Evolutionary conservation across 331 rosid genomes (phyloP), one percentile per base, ranked within the genome.

Genomic region (Telfairia occidentalis): DNA sequence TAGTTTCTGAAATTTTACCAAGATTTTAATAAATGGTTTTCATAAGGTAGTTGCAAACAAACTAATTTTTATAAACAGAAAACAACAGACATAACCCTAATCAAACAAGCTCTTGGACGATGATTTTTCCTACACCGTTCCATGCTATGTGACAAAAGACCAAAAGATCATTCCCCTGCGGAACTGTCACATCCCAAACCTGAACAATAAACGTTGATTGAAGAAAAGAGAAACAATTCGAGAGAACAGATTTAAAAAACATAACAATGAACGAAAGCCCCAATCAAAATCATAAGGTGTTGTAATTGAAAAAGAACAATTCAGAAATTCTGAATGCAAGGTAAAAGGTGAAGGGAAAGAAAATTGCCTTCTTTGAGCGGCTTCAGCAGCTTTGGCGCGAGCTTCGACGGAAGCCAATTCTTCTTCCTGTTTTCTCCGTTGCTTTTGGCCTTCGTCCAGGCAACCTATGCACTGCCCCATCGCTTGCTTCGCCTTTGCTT

Each of bases 391-490:
- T 86, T 81, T 87, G 71, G 96, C 77, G 43, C 87, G 89, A 18
- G 88, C 97, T 86, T 92, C 97, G 13, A 85, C 92, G 26, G 96
- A 86, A 64, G 97, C 97, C 80, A 89, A 75, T 71, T 93, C 79
- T 13, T 92, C 96, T 54, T 88, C 89, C 76, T 95, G 97, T 71
- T 78, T 90, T 5, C 89, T 81, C 89, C 82, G 80, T 16, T 90
- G 88, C 81, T 83, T 87, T 78, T 81, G 81, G 79, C 83, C 97
- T 0, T 86, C 94, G 78, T 78, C 96, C 74, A 91, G 84, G 86
- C 99, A 91, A 84, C 83, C 88, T 58, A 85, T 80, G 84, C 92
- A 95, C 54, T 86, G 81, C 73, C 97, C 97, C 99, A 95, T 92
- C 38, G 10, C 53, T 29, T 46, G 26, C 59, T 37, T 55, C 52